A percentile compares a stretch with the other conserved stretches of the same genome.
phyloP scores from a whole-genome alignment of 768 basidiomycete genomes.

The Lentinula guzmanii region DNA sequence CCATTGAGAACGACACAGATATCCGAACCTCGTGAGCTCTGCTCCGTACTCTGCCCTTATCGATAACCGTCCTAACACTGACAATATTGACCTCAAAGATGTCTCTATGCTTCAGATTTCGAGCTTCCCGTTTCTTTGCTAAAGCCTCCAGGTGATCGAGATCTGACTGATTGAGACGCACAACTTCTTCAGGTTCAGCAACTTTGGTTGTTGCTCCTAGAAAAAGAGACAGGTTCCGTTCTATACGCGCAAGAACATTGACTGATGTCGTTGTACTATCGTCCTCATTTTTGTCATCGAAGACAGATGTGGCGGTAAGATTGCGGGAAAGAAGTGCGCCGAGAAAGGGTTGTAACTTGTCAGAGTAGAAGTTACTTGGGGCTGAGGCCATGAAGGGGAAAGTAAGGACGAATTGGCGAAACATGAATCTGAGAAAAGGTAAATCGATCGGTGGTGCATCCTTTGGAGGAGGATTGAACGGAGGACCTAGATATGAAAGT shows the following conservation, averaged over 20 bases:
- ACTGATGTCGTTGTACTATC: constrained; percentile 54
- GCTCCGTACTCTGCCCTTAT: constrained; percentile 82
- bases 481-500: constrained; percentile 83
- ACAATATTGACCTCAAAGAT: constrained; percentile 90
- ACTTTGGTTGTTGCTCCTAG: constrained; percentile 79
- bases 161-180: constrained; percentile 82
- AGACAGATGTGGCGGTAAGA: constrained; percentile 51
- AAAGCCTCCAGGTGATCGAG: constrained; percentile 71
- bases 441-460: constrained; percentile 59
- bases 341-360: constrained; percentile 93
- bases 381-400: constrained; percentile 93
- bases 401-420: constrained; percentile 87
- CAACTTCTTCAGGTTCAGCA: constrained; percentile 80
- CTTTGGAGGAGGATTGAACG: constrained; percentile 71
- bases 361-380: constrained; percentile 87
- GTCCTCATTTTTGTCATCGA: constrained; percentile 50
- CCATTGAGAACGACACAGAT: constrained; percentile 4
- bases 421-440: constrained; percentile 85
- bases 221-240: constrained; percentile 82
- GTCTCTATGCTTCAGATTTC: constrained; percentile 38
- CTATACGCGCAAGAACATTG: constrained; percentile 70
- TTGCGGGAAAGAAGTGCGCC: constrained; percentile 78
- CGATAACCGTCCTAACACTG: constrained; percentile 74
- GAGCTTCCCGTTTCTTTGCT: constrained; percentile 57
- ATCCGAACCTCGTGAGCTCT: constrained; percentile 79